Evolutionary conservation across 1,284 basidiomycete species (phyloP), one percentile per base, ranked within the genome.

Genomic region (Papiliotrema terrestris): DNA sequence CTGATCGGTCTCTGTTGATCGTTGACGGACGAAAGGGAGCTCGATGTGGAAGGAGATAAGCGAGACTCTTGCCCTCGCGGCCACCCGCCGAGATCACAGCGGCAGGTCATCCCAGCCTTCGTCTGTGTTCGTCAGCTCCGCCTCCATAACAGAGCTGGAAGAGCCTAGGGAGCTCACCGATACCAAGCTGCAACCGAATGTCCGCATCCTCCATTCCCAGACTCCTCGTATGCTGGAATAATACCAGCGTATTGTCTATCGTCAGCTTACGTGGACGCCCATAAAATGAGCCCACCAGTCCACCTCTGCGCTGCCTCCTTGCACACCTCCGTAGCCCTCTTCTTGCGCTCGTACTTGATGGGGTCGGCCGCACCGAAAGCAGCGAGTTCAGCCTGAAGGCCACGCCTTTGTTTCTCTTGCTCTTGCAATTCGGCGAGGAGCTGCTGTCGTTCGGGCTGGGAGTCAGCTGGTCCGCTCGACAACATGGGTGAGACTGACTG

Each of bases 331-430:
- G 84, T 80, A 0, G 85, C 88, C 42, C 85, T 77, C 54, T 81
- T 83, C 72, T 85, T 87, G 66, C 86, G 84, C 69, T 89, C 87
- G 37, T 91, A 81, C 67, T 85, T 87, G 48, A 80, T 81, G 0
- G 91, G 90, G 73, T 93, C 89, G 59, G 88, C 90, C 8, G 87
- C 86, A 44, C 88, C 88, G 64, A 89, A 91, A 42, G 75, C 77
- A 2, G 69, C 75, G 2, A 86, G 78, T 59, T 85, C 79, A 59
- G 80, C 79, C 66, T 82, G 84, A 53, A 84, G 75, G 2, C 70
- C 37, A 8, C 22, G 36, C 5, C 63, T 55, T 29, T 52, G 54
- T 8, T 49, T 38, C 25, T 58, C 51, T 8, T 56, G 56, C 1
- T 32, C 49, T 2, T 39, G 19, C 26, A 90, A 80, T 45, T 77